Percentiles rank a stretch among this genome's conserved stretches.
Evolutionary conservation across 495 filamentous ascomycete genomes (phyloP).

Genomic region (Penicillium cosmopolitanum): DNA sequence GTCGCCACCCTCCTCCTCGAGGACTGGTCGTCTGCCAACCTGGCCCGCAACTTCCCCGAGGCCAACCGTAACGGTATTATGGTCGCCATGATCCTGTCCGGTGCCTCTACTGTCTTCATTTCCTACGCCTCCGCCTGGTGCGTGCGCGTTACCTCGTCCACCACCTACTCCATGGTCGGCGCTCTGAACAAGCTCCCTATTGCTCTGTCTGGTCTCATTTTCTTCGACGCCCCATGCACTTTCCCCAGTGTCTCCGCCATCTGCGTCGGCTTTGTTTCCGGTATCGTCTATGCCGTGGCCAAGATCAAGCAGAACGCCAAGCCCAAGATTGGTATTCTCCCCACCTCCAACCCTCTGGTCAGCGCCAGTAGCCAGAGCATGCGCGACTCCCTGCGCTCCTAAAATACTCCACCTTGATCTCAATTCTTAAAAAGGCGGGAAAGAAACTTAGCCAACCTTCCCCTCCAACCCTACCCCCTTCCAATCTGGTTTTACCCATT

Average conservation of each 20-base stretch:
- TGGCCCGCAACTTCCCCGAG: constrained; percentile 83
- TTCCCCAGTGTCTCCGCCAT: constrained; percentile 90
- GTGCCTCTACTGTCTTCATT: constrained; percentile 93
- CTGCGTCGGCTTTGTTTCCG: constrained; percentile 83
- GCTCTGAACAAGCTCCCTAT: constrained; percentile 97
- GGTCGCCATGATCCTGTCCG: constrained; percentile 91
- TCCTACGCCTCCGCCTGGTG: constrained; percentile 99
- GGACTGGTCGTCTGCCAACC: constrained; percentile 87
- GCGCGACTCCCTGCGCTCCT: constrained; percentile 76
- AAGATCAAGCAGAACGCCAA: constrained; percentile 83
- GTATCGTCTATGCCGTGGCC: constrained; percentile 88
- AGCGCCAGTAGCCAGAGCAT: constrained; percentile 93
- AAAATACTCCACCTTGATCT: constrained; percentile 8
- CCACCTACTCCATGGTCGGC: constrained; percentile 98
- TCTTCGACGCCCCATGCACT: constrained; percentile 95
- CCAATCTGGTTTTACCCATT: neutral
- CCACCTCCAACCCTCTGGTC: constrained; percentile 68
- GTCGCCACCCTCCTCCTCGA: constrained; percentile 82
- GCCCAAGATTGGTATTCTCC: constrained; percentile 63
- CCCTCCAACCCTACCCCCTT: neutral
- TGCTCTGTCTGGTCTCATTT: constrained; percentile 85
- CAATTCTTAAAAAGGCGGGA: neutral
- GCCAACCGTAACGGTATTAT: constrained; percentile 74
- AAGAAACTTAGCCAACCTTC: neutral
- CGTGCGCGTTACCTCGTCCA: constrained; percentile 93